Conservation (phyloP, 2,329 filamentous ascomycete genomes). For the Akanthomyces lecanii region DNA sequence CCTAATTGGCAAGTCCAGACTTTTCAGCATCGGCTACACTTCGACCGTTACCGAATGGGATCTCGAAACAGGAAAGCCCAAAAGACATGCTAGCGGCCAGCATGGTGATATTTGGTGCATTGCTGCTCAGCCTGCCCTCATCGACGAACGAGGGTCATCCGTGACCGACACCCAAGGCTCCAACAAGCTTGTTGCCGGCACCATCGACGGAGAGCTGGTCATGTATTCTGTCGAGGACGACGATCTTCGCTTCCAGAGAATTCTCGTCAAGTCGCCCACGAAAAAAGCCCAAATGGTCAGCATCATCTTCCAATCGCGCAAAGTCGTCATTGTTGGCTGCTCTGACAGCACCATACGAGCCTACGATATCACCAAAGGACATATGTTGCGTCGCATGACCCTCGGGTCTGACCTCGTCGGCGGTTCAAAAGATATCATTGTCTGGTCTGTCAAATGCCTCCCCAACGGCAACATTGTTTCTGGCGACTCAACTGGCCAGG, state of each 20-base stretch:
- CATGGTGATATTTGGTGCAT: constrained; percentile 98
- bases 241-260: constrained; percentile 73
- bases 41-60: constrained; percentile 95
- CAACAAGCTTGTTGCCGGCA: constrained; percentile 74
- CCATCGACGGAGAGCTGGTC: constrained; percentile 84
- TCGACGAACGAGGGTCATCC: constrained; percentile 24
- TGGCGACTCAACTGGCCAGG: constrained; percentile 88
- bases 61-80: constrained; percentile 70
- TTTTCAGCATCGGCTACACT: constrained; percentile 96
- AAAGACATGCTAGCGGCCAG: constrained; percentile 82
- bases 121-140: constrained; percentile 69
- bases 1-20: constrained; percentile 67
- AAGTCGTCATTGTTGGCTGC: constrained; percentile 82
- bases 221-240: constrained; percentile 82
- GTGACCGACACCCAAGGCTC: constrained; percentile 33
- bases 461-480: constrained; percentile 87
- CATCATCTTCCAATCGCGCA: constrained; percentile 80
- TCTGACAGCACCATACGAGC: constrained; percentile 94
- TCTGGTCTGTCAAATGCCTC: constrained; percentile 90
- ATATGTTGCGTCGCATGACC: constrained; percentile 75
- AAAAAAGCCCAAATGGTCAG: constrained; percentile 89
- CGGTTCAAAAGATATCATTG: constrained; percentile 78
- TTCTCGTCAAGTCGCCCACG: constrained; percentile 69
- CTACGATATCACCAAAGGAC: constrained; percentile 78
- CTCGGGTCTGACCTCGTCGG: constrained; percentile 73